Percentiles rank a stretch among this genome's conserved stretches.
phyloP scores from a whole-genome alignment of 768 basidiomycete genomes.

The Agaricus subrufescens region DNA sequence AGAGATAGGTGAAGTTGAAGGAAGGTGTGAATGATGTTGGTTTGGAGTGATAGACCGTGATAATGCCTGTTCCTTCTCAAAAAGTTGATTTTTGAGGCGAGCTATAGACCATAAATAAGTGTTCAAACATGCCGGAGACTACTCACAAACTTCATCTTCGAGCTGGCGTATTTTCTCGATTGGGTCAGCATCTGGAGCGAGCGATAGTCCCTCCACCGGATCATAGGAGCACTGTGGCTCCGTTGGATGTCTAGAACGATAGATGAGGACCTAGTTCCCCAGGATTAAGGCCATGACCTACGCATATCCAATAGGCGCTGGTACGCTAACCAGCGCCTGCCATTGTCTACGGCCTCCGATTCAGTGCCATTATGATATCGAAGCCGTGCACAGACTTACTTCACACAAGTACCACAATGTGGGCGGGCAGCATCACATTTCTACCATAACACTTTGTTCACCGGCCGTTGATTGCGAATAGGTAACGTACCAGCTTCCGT shows the following conservation, averaged over 20 bases:
- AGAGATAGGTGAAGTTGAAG: conserved; percentile 16
- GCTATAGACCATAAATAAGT: conserved; percentile 32
- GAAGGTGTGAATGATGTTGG: conserved; percentile 12
- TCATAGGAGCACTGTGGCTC: conserved; percentile 86
- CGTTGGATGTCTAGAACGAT: conserved; percentile 60
- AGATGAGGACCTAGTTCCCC: conserved; percentile 8
- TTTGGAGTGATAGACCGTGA: conserved; percentile 37
- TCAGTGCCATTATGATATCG: conserved; percentile 2
- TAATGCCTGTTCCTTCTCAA: conserved; percentile 40
- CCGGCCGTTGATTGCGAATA: not conserved
- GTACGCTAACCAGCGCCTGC: conserved; percentile 78
- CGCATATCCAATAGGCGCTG: conserved; percentile 83
- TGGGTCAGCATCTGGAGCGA: conserved; percentile 78
- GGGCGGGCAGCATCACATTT: conserved; percentile 89
- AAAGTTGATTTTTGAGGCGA: conserved; percentile 57
- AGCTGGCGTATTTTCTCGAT: conserved; percentile 70
- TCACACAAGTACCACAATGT: conserved; percentile 81
- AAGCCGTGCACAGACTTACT: conserved; percentile 42
- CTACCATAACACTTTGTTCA: conserved; percentile 31
- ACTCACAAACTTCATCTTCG: conserved; percentile 71
- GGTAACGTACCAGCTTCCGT: conserved; percentile 69
- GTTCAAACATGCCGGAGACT: not conserved
- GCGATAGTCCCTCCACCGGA: conserved; percentile 74
- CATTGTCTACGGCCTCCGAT: conserved; percentile 50
- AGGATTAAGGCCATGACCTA: conserved; percentile 23